phyloP scores from a whole-genome alignment of 352 stramenopile genomes.

The Phytopythium chamaehyphon region DNA sequence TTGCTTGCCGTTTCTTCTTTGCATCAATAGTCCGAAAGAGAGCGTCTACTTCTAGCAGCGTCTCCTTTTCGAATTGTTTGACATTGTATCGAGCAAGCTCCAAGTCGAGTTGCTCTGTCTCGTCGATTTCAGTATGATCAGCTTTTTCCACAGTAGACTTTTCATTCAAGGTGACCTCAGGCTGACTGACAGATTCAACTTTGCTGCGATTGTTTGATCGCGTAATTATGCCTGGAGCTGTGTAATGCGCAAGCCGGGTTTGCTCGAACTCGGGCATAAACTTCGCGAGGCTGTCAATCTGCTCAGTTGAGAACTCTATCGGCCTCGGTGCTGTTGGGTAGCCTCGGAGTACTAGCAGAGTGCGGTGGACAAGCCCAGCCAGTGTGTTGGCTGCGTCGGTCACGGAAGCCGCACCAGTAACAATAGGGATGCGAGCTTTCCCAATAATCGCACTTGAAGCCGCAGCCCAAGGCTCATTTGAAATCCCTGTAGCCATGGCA shows the following conservation, averaged over 20 bases:
- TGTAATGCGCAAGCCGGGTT: slow-evolving; percentile 1
- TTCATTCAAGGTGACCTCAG: too few species aligned
- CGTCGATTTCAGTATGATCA: slow-evolving; percentile 16
- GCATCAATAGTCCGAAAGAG: slow-evolving; percentile 32
- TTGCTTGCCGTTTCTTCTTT: slow-evolving; percentile 10
- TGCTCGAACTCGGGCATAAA: slow-evolving; percentile 27
- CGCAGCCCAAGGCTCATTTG: neutral
- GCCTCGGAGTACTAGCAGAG: slow-evolving; percentile 6
- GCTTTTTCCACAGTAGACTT: too few species aligned
- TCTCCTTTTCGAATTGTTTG: slow-evolving; percentile 43
- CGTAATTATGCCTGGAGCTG: too few species aligned
- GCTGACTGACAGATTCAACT: too few species aligned
- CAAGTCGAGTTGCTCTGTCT: slow-evolving; percentile 14
- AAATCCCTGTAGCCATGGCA: neutral
- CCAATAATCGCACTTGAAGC: neutral
- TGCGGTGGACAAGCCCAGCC: neutral
- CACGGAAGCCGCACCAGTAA: neutral
- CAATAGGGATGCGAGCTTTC: neutral
- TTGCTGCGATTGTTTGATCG: too few species aligned
- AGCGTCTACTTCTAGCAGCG: slow-evolving; percentile 39
- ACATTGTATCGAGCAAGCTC: slow-evolving; percentile 20
- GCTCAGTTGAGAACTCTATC: slow-evolving; percentile 17
- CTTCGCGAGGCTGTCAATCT: slow-evolving; percentile 26
- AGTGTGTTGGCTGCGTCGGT: neutral
- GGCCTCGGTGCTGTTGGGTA: neutral